phyloP scores from a whole-genome alignment of 441 rosid species.

The Bruguiera hainesii region DNA sequence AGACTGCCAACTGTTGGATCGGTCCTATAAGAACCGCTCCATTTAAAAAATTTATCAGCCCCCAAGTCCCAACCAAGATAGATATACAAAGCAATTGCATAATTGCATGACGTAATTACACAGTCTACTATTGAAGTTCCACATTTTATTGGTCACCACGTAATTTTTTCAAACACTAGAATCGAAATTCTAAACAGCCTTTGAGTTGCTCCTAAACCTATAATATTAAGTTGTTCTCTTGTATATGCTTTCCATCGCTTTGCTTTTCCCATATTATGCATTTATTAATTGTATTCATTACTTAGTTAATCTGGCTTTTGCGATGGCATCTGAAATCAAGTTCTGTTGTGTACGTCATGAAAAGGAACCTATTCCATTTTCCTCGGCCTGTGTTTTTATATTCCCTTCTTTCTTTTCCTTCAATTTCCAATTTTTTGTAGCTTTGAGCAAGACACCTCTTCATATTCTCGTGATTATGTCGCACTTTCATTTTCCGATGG shows the following conservation, averaged over 20 bases:
- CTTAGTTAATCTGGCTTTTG: too few species aligned
- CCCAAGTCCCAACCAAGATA: neutral
- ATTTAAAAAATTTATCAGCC: neutral
- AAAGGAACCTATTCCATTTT: conserved; percentile 1
- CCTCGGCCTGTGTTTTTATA: neutral
- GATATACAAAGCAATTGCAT: too few species aligned
- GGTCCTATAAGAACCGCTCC: neutral
- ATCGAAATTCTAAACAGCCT: too few species aligned
- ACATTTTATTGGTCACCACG: too few species aligned
- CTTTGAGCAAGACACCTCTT: too few species aligned
- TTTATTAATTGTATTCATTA: too few species aligned
- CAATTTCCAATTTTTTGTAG: too few species aligned
- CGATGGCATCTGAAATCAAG: neutral
- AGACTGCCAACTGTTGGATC: neutral
- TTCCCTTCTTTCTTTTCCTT: neutral
- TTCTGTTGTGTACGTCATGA: neutral
- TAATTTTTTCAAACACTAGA: too few species aligned
- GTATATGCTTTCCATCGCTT: neutral
- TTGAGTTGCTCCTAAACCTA: too few species aligned
- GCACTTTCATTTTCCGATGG: conserved; percentile 21
- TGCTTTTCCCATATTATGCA: neutral
- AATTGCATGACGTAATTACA: too few species aligned
- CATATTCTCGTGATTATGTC: conserved; percentile 20
- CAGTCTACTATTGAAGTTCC: too few species aligned
- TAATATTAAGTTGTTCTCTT: too few species aligned